Conservation (phyloP, 306 rosid species). For the Sechiopsis laciniata region DNA sequence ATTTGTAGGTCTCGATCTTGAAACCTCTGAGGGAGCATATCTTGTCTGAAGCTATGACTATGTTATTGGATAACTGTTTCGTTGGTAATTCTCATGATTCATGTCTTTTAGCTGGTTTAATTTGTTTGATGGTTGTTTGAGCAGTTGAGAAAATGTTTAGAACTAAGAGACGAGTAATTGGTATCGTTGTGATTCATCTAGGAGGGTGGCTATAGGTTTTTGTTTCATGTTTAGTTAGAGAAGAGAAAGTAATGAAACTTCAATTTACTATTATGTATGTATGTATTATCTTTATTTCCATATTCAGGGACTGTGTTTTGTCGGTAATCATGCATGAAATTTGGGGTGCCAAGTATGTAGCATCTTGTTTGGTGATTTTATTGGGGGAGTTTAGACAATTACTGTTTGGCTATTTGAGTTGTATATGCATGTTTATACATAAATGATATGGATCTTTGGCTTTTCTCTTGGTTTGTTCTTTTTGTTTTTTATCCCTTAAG, state of each 20-base stretch:
- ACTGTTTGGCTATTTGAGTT: background rate
- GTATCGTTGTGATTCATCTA: background rate
- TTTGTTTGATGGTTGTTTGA: background rate
- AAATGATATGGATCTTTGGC: background rate
- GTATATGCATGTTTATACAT: background rate
- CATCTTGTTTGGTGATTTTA: background rate
- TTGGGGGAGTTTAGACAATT: background rate
- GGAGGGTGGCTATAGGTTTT: conserved; percentile 6
- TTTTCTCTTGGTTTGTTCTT: background rate
- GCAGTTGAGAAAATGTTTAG: background rate
- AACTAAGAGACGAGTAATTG: background rate
- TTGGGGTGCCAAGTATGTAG: background rate
- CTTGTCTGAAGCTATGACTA: too few relatives aligned
- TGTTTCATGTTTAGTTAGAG: background rate
- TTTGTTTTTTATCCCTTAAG: background rate
- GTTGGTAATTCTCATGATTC: too few relatives aligned
- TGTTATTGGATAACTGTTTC: too few relatives aligned
- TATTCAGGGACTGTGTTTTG: background rate
- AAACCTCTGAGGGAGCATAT: too few relatives aligned
- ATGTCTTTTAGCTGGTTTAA: too few relatives aligned
- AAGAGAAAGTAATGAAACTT: background rate
- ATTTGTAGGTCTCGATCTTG: too few relatives aligned
- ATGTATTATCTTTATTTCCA: background rate
- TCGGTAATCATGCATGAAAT: background rate
- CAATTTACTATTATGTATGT: background rate